These are phyloP conservation scores for Russula sp. DNA, from an alignment of 768 basidiomycete genomes.

Conservation along the genomic window DNA sequence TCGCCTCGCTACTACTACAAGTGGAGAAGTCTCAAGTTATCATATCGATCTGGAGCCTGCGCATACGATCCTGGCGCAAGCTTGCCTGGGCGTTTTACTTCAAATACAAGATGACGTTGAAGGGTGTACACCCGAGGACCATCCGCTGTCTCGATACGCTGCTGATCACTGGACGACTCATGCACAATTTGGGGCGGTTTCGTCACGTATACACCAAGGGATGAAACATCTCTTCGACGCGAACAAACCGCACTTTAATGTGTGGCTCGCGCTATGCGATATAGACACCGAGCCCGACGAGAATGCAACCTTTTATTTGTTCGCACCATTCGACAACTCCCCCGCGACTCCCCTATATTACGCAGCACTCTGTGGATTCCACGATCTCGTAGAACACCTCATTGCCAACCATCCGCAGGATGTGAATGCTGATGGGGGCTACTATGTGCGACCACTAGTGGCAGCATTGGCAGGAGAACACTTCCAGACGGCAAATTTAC, in stretches of 20 bases:
- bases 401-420: not conserved
- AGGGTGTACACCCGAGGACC: too few species aligned
- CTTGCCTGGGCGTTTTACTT: not conserved
- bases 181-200: not conserved
- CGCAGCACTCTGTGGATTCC: not conserved
- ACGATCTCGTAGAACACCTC: not conserved
- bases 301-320: not conserved
- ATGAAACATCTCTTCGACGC: not conserved
- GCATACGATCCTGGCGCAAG: not conserved
- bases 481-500: slow-evolving; percentile 1
- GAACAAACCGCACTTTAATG: not conserved
- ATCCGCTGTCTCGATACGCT: not conserved
- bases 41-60: not conserved
- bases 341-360: not conserved
- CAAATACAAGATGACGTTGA: too few species aligned
- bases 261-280: not conserved
- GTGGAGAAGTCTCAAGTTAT: not conserved
- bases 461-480: not conserved
- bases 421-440: not conserved
- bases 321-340: too few species aligned
- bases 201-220: not conserved
- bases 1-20: not conserved
- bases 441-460: not conserved
- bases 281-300: not conserved
- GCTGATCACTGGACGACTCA: not conserved